Conservation (phyloP, 2,329 filamentous ascomycete genomes). For the Cladosporium sp. region DNA sequence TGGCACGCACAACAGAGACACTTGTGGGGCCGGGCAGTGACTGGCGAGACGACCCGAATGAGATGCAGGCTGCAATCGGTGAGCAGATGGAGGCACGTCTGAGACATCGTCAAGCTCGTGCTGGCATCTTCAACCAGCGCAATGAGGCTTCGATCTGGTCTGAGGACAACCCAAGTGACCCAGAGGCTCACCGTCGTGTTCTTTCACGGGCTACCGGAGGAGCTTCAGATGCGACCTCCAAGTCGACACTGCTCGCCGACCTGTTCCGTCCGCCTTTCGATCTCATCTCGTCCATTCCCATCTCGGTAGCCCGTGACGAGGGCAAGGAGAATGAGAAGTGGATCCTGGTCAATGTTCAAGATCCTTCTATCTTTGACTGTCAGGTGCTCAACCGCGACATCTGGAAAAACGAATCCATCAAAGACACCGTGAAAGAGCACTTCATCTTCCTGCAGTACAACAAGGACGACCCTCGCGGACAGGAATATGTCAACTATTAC, state of each 20-base stretch:
- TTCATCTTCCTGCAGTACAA: slow-evolving; percentile 95
- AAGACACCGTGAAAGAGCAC: slow-evolving; percentile 78
- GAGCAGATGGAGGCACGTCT: slow-evolving; percentile 53
- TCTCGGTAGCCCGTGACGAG: slow-evolving; percentile 77
- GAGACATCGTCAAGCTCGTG: slow-evolving; percentile 11
- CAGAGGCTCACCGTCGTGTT: slow-evolving; percentile 47
- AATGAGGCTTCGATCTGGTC: slow-evolving; percentile 56
- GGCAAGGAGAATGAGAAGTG: slow-evolving; percentile 89
- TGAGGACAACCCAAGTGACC: slow-evolving; percentile 45
- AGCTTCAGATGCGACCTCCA: slow-evolving; percentile 61
- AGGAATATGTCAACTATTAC: slow-evolving; percentile 87
- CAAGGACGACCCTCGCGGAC: slow-evolving; percentile 74
- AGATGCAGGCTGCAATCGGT: slow-evolving; percentile 58
- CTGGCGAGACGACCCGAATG: slow-evolving; percentile 50
- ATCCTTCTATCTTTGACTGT: slow-evolving; percentile 89
- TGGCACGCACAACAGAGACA: slow-evolving; percentile 86
- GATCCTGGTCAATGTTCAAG: slow-evolving; percentile 93
- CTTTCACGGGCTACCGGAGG: slow-evolving; percentile 61
- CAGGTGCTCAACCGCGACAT: slow-evolving; percentile 91
- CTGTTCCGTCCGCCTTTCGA: slow-evolving; percentile 91
- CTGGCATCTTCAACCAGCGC: slow-evolving; percentile 68
- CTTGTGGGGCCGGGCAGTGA: slow-evolving; percentile 69
- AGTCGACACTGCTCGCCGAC: slow-evolving; percentile 77
- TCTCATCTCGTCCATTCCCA: slow-evolving; percentile 73
- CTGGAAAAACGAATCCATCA: slow-evolving; percentile 82